Percentiles rank a stretch among this genome's conserved stretches.
phyloP scores from a whole-genome alignment of 495 filamentous ascomycete genomes.

The Penicillium pulvis region DNA sequence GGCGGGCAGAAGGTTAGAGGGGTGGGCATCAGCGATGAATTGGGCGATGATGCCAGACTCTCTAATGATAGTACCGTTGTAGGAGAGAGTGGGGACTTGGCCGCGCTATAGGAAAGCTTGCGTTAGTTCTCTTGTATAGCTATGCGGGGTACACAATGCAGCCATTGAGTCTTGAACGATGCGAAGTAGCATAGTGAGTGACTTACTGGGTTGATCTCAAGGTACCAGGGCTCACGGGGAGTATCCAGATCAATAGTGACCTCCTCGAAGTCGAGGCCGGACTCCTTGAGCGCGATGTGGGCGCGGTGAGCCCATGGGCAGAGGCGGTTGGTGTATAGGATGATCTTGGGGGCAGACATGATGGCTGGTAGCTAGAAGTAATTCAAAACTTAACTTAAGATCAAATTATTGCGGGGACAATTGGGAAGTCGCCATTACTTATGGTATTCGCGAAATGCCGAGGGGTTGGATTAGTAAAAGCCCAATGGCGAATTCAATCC shows the following conservation, averaged over 20 bases:
- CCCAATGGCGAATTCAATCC: conserved; percentile 22
- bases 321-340: conserved; percentile 71
- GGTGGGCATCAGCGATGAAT: conserved; percentile 67
- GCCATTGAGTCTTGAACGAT: background rate
- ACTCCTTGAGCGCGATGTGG: conserved; percentile 74
- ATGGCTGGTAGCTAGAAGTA: conserved; percentile 1
- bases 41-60: conserved; percentile 75
- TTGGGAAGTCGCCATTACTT: conserved; percentile 18
- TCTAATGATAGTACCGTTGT: conserved; percentile 71
- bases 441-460: conserved; percentile 21
- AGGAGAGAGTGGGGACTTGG: conserved; percentile 72
- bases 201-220: conserved; percentile 75
- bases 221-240: conserved; percentile 81
- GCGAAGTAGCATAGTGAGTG: background rate
- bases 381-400: background rate
- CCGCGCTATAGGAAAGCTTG: conserved; percentile 54
- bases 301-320: conserved; percentile 86
- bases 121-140: background rate
- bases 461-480: conserved; percentile 35
- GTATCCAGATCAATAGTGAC: conserved; percentile 73
- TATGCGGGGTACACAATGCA: background rate
- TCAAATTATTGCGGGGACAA: background rate
- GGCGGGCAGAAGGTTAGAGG: conserved; percentile 48
- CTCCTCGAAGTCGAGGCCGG: conserved; percentile 73
- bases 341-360: conserved; percentile 50